Percentiles rank a stretch among this genome's conserved stretches.
phyloP scores from a whole-genome alignment of 192 early-diverging fungal species.

The Backusella sp. region DNA sequence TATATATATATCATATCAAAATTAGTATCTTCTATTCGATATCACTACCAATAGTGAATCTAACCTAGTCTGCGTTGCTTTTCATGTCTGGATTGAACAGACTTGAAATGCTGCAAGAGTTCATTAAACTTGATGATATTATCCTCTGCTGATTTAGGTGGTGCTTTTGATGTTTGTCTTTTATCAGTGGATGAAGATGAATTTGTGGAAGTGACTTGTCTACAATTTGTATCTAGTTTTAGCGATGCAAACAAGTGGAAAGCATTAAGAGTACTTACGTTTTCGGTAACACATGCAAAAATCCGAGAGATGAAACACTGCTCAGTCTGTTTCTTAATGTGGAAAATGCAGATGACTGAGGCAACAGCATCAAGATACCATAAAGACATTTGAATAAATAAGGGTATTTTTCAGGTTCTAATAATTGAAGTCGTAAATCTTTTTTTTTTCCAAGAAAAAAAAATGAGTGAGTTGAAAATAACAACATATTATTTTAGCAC shows the following conservation, averaged over 20 bases:
- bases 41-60: background rate
- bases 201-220: background rate
- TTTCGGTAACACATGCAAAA: slow-evolving; percentile 58
- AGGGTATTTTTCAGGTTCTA: slow-evolving; percentile 91
- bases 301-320: slow-evolving; percentile 72
- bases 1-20: background rate
- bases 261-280: slow-evolving; percentile 29
- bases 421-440: slow-evolving; percentile 86
- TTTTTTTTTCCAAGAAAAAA: slow-evolving; percentile 18
- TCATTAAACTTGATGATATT: slow-evolving; percentile 62
- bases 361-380: slow-evolving; percentile 95
- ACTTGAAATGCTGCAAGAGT: slow-evolving; percentile 68
- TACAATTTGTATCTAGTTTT: background rate
- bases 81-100: slow-evolving; percentile 75
- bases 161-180: slow-evolving; percentile 16
- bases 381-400: slow-evolving; percentile 90
- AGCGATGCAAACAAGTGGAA: background rate
- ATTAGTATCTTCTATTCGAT: background rate
- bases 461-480: background rate
- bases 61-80: slow-evolving; percentile 52
- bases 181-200: slow-evolving; percentile 9
- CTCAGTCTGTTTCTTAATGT: slow-evolving; percentile 92
- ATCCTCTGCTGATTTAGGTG: slow-evolving; percentile 31
- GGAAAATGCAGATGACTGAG: slow-evolving; percentile 95
- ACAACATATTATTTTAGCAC: background rate